These are phyloP conservation scores for Blepharisma stoltei DNA, from an alignment of 73 alveolate species.

Conservation along the genomic window DNA sequence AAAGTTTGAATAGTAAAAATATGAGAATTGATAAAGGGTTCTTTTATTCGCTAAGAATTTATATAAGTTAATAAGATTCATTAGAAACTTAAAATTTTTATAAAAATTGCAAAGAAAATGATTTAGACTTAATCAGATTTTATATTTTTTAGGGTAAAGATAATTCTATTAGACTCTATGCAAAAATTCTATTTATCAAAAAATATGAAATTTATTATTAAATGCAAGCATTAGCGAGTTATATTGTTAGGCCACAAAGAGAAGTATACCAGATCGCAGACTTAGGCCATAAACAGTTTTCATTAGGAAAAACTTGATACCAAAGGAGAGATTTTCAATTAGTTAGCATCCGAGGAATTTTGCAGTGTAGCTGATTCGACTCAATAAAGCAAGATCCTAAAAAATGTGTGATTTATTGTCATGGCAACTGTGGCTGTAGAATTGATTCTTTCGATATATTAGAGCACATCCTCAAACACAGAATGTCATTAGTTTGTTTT, in stretches of 20 bases:
- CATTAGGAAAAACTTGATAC: background rate
- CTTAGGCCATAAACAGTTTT: conserved; percentile 13
- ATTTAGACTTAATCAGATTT: too few relatives aligned
- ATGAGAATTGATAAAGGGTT: too few relatives aligned
- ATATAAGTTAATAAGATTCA: too few relatives aligned
- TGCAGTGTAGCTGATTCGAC: conserved; percentile 58
- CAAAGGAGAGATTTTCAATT: conserved; percentile 46
- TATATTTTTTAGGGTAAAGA: too few relatives aligned
- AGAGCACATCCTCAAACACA: conserved; percentile 36
- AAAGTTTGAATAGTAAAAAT: too few relatives aligned
- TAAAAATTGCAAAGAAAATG: too few relatives aligned
- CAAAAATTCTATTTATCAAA: too few relatives aligned
- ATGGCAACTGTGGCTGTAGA: conserved; percentile 62
- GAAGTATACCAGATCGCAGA: background rate
- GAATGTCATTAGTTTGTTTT: conserved; percentile 47
- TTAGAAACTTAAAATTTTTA: too few relatives aligned
- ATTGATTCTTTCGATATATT: conserved; percentile 53
- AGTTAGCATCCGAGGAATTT: conserved; percentile 36
- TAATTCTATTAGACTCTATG: too few relatives aligned
- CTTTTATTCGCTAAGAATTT: too few relatives aligned
- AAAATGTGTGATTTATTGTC: conserved; percentile 52
- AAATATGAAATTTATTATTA: background rate
- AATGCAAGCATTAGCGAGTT: background rate
- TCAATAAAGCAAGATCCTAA: conserved; percentile 29
- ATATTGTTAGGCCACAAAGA: conserved; percentile 11